Evolutionary conservation across 108 stramenopile species (phyloP), one percentile per base, ranked within the genome.

Genomic region (Cyclotella cryptica): DNA sequence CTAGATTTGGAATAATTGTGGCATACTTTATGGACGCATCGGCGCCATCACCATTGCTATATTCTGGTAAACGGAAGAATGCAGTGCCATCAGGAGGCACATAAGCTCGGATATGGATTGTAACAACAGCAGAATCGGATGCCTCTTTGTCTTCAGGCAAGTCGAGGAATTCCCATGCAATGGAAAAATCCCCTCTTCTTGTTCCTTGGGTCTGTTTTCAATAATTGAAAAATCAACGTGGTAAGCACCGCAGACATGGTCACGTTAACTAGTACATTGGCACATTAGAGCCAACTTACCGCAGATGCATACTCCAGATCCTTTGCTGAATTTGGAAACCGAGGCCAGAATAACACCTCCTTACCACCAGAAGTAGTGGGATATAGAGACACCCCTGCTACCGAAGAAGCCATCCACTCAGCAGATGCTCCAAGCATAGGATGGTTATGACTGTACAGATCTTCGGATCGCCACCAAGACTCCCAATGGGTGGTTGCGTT

Each of bases 401-500:
- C 79, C 42, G 84, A 62, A 9, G 80, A 69, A 28, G 77, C 79
- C 79, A 85, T 80, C 86, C 86, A 87, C 54, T 78, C 84, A 27
- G 77, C 84, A 28, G 75, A 42, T 13, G 77, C 85, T 27, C 87
- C 82, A 44, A 88, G 63, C 87, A 88, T 88, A 13, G 87, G 85
- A 47, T 88, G 87, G 44, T 88, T 88, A 53, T 80, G 85, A 26
- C 78, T 80, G 35, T 80, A 85, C 14, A 71, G 67, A 65, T 75
- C 74, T 74, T 88, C 83, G 10, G 82, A 84, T 22, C 78, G 53
- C 73, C 72, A 83, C 80, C 84, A 85, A 61, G 67, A 75, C 65
- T 88, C 85, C 87, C 87, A 88, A 15, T 76, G 44, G 5, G 85
- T 88, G n/a, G 85, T 88, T 35, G 82, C 84, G 80, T 85, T 88